phyloP scores from a whole-genome alignment of 163 green algal genomes.

The Chlorella variabilis region DNA sequence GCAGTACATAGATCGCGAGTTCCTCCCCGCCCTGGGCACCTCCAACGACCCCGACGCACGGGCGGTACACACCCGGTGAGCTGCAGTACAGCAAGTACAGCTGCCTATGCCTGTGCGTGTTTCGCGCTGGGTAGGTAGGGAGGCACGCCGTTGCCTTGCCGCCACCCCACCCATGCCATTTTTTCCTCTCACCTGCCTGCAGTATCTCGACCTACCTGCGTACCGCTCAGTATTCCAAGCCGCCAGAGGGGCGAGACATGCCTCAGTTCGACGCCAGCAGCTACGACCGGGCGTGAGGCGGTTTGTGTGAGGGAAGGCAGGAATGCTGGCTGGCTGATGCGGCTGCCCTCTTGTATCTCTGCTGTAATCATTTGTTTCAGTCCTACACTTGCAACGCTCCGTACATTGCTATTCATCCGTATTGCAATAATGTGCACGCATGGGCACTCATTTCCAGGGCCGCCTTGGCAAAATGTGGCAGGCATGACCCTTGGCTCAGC shows the following conservation, averaged over 20 bases:
- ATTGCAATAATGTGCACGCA: no score
- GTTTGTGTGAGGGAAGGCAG: no score
- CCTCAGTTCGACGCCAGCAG: constrained; percentile 68
- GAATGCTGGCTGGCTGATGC: no score
- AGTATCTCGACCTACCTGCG: constrained; percentile 66
- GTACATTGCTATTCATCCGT: no score
- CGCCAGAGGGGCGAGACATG: constrained; percentile 76
- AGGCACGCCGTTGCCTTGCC: no score
- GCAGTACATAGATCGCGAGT: constrained; percentile 41
- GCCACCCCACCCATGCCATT: no score
- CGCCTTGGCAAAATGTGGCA: no score
- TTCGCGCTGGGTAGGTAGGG: not conserved
- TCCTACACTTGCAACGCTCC: no score
- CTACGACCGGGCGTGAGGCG: constrained; percentile 56
- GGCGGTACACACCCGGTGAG: constrained; percentile 51
- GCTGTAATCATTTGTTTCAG: no score
- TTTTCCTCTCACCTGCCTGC: no score
- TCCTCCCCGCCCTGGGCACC: constrained; percentile 51
- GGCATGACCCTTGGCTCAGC: not conserved
- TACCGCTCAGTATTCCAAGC: constrained; percentile 44
- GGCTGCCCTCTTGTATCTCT: no score
- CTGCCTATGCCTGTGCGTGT: not conserved
- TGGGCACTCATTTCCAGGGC: no score
- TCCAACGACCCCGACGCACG: constrained; percentile 60
- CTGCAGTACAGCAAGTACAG: not conserved